Base-by-base conservation (phyloP, 2,329 filamentous ascomycete species). In the Paracoccidioides lutzii region DNA sequence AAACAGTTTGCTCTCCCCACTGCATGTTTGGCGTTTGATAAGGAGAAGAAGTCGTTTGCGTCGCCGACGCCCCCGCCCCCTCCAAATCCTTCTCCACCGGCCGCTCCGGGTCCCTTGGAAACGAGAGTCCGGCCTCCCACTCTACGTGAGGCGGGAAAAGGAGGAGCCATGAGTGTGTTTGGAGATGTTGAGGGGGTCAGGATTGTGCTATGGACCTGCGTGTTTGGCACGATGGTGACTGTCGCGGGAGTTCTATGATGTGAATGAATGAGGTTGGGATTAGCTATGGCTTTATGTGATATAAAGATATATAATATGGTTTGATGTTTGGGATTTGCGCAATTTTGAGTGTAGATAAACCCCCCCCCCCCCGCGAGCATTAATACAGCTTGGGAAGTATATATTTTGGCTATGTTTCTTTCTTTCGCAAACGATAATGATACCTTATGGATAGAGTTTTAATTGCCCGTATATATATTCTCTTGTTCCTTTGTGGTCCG, bases 1-100 rank as follows among this genome's bases (percentile, higher is more conserved):
- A 61, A 49, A 1, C 48, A 45, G 22, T 59, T 61, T 48, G 44
- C 58, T 6, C 57, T 64, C 12, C 59, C 59, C 6, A 62, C 59
- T 3, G 57, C 52, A 4, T 64, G 63, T 49, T 41, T 64, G n/a
- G 54, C 53, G 4, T 63, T 59, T 55, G 55, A 64, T 56, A 7
- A 54, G 10, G 56, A 59, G 30, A 53, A 55, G 35, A 51, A 49
- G 35, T 49, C 55, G 48, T 60, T 59, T 37, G 38, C 28, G 14
- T 41, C 37, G 38, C 37, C 38, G 28, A 52, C 50, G 12, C 50
- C 50, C 5, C 50, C 45, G 6, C 45, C 44, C 10, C 43, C 43
- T 5, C 43, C 48, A 22, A 22, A 22, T 22, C 22, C 22, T 6
- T 33, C 48, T 51, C 48, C 43, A 14, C 43, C 43, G 43, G 15